A percentile compares a stretch with the other conserved stretches of the same genome.
phyloP scores from a whole-genome alignment of 2,329 filamentous ascomycete species.

The Monilinia fructigena region DNA sequence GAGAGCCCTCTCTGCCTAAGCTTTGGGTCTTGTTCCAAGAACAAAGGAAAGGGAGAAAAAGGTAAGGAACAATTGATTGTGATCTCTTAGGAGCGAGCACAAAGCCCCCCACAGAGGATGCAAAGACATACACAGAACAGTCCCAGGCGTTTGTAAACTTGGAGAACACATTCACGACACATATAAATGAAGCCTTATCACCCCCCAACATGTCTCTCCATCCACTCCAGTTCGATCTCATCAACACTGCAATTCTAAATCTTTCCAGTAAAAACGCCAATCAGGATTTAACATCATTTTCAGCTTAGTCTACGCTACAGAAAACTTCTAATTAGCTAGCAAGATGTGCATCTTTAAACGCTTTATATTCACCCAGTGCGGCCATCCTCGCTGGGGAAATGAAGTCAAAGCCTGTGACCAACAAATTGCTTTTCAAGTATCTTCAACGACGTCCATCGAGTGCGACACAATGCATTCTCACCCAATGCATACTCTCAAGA shows the following conservation, averaged over 20 bases:
- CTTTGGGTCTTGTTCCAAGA: neutral
- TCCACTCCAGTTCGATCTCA: neutral
- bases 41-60: neutral
- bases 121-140: neutral
- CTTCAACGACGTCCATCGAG: neutral
- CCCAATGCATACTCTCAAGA: conserved; percentile 13
- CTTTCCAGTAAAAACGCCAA: neutral
- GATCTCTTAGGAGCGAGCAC: neutral
- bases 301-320: neutral
- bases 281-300: neutral
- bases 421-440: neutral
- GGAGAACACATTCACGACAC: neutral
- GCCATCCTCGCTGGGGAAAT: neutral
- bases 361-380: conserved; percentile 3
- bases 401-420: conserved; percentile 5
- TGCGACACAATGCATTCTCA: conserved; percentile 16
- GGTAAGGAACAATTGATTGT: neutral
- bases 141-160: neutral
- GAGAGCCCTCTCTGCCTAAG: neutral
- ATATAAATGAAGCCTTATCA: conserved; percentile 4
- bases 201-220: neutral
- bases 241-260: neutral
- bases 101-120: neutral
- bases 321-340: neutral
- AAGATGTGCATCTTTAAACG: conserved; percentile 16